Evolutionary conservation across 352 stramenopile genomes (phyloP), one percentile per base, ranked within the genome.

Genomic region (Blastocystis sp.): DNA sequence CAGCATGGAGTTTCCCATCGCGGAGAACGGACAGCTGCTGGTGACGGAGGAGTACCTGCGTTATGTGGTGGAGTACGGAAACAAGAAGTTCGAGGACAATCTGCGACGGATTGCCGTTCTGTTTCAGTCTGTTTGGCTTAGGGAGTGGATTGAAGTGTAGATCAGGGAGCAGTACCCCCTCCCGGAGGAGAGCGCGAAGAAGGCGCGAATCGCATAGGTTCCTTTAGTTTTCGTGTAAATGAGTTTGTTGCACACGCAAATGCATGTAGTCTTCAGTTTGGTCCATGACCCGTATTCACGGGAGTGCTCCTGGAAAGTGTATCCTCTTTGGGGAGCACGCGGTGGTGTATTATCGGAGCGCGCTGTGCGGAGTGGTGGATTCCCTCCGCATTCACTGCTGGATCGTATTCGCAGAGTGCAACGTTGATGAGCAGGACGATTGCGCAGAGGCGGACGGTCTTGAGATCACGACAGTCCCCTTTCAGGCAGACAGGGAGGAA

Each of bases 241-340:
- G 11, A 0, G 11, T 21, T 61, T 61, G 54, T 61, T 61, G 28
- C 28, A 34, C 28, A 34, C 28, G 0, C 28, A 34, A 34, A 34
- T 34, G 28, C 28, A 34, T 34, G 28, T 34, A 34, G 28, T 34
- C 28, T 34, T 34, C 28, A 34, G 28, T 34, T 34, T 34, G 28
- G 28, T 34, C 28, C 28, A 34, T 34, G 28, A 34, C 28, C 28
- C 28, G 28, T 0, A 34, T 43, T 43, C 65, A 76, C 65, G 21
- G 14, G 6, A 76, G 65, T 52, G 93, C 94, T 66, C 94, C 94
- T 0, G 93, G 92, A n/a, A 96, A 96, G 87, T 90, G 95, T 71
- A 91, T 96, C 89, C 92, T 96, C 57, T 94, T 96, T 62, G 93
- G 93, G 10, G 93, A 96, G 89, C 94, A 96, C 89, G 93, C 94